phyloP scores from a whole-genome alignment of 176 grass and related monocot species.

The Eleusine indica region DNA sequence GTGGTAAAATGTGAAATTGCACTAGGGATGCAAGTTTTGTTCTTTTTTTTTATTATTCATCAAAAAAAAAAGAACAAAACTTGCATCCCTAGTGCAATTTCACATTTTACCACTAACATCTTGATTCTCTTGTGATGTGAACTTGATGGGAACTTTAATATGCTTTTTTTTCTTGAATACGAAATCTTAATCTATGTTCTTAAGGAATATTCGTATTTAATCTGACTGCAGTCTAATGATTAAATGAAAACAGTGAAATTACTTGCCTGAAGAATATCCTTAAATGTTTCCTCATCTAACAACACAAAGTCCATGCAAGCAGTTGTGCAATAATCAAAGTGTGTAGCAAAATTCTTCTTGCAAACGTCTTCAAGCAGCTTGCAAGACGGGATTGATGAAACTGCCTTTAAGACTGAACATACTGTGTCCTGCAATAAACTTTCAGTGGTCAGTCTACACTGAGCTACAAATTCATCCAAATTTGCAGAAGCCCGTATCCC shows the following conservation, averaged over 20 bases:
- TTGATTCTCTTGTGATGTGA: conserved; percentile 18
- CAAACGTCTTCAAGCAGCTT: conserved; percentile 88
- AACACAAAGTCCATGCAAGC: conserved; percentile 78
- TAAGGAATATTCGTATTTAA: background rate
- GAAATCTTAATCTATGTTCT: conserved; percentile 9
- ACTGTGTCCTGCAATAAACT: conserved; percentile 94
- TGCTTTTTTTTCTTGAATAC: background rate
- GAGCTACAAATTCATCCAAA: conserved; percentile 77
- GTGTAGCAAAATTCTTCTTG: conserved; percentile 83
- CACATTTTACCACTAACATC: background rate
- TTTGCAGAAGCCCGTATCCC: conserved; percentile 65
- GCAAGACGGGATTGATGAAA: conserved; percentile 83
- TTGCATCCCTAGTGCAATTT: background rate
- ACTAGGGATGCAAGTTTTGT: no score
- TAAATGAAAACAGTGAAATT: conserved; percentile 29
- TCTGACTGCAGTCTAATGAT: conserved; percentile 15
- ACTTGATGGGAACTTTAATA: conserved; percentile 33
- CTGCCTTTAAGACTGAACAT: conserved; percentile 78
- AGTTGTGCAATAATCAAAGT: conserved; percentile 98
- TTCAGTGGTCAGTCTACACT: conserved; percentile 64
- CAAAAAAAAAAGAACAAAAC: background rate
- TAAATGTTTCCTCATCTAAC: conserved; percentile 87
- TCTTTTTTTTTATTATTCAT: no score
- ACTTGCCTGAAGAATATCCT: conserved; percentile 91
- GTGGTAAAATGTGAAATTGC: no score